Conservation (phyloP, 352 stramenopile species). For the Phytophthora brassicae region DNA sequence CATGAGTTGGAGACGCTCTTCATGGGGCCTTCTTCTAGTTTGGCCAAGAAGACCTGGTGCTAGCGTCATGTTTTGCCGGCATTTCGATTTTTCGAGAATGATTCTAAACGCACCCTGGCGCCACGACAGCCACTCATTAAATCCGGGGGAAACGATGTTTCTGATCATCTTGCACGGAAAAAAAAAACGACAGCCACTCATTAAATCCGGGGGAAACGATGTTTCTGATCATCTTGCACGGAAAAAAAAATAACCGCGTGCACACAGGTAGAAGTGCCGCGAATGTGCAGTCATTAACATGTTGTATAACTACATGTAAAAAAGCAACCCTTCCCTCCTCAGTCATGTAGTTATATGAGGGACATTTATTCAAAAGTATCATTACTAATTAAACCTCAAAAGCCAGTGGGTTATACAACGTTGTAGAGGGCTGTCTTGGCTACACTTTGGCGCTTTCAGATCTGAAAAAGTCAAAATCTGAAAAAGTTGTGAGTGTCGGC, state of each 20-base stretch:
- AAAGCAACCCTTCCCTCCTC: background rate
- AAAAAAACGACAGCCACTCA: background rate
- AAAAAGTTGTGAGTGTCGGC: too few relatives aligned
- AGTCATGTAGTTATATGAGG: slow-evolving; percentile 12
- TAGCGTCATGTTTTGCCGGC: slow-evolving; percentile 1
- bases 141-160: background rate
- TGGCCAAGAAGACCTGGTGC: slow-evolving; percentile 2
- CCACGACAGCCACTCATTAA: background rate
- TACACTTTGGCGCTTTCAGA: too few relatives aligned
- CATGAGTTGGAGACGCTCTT: background rate
- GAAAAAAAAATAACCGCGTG: too few relatives aligned
- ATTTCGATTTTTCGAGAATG: background rate
- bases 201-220: background rate
- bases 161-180: too few relatives aligned
- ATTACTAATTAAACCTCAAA: too few relatives aligned
- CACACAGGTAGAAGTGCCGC: too few relatives aligned
- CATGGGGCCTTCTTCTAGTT: background rate
- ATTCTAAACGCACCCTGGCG: background rate
- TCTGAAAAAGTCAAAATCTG: too few relatives aligned
- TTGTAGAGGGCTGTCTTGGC: too few relatives aligned
- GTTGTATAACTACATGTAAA: slow-evolving; percentile 18
- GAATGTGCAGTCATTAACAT: too few relatives aligned
- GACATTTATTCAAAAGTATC: too few relatives aligned
- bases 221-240: too few relatives aligned
- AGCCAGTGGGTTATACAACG: too few relatives aligned